Evolutionary conservation across 1,139 yeast species (phyloP), one percentile per base, ranked within the genome.

Genomic region (Nakaseomyces bracarensis): DNA sequence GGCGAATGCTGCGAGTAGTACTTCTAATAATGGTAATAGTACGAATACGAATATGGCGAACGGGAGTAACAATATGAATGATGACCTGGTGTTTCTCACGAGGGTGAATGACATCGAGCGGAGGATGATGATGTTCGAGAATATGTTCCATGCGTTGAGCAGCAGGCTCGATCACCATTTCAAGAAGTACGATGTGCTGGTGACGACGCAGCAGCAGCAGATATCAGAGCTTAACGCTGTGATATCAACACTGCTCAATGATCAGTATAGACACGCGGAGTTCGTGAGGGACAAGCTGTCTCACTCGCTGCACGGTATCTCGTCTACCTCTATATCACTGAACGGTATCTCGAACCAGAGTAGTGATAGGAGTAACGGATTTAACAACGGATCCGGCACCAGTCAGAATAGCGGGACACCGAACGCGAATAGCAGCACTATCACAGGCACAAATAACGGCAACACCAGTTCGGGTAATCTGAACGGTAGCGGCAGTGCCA

Each of bases 181-280:
- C 46, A 55, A 59, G 38, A 55, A 52, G 41, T 59, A 59, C 40
- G 61, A 59, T 39, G 46, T 49, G 41, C 47, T 58, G 18, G 48
- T 59, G 6, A 44, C 49, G 15, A 48, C 60, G 5, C 64, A 59
- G 43, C 62, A 58, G 45, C 58, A 57, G 39, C 62, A 57, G 43
- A 57, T 59, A n/a, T 46, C 43, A 15, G 58, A 54, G 15, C 45
- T 59, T 33, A 54, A 50, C 38, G 51, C 55, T 4, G 50, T 54
- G 25, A 31, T 59, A 18, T 47, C 52, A 6, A 51, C 57, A 11
- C 27, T 58, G 35, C 43, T 58, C 23, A 55, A 55, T 41, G 63
- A 58, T 36, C 61, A 56, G 43, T 51, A 48, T 22, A 43, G 56
- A 22, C 52, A 53, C 43, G 51, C 59, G 3, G 60, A 52, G 19